Percentiles rank a stretch among this genome's conserved stretches.
These are phyloP conservation scores for Rhizopogon vesiculosus DNA, from an alignment of 768 basidiomycete species.

Conservation along the genomic window DNA sequence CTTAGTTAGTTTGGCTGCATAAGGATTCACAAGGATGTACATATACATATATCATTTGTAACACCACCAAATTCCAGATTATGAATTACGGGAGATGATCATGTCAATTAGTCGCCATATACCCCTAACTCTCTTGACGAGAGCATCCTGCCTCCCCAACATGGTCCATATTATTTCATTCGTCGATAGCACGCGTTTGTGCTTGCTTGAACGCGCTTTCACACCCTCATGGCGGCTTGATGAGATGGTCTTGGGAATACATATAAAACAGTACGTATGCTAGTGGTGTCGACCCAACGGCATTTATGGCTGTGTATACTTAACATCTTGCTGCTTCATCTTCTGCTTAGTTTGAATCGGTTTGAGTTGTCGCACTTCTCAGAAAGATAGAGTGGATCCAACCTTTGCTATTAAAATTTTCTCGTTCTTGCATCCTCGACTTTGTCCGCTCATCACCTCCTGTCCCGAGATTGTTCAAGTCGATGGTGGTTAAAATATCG, in stretches of 20 bases:
- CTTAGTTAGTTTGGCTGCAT: neutral
- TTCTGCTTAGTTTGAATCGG: too few relatives aligned
- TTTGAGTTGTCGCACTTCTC: too few relatives aligned
- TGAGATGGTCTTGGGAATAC: neutral
- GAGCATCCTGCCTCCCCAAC: conserved; percentile 86
- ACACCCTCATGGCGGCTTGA: neutral
- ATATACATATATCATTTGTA: neutral
- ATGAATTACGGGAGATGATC: too few relatives aligned
- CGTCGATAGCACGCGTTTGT: conserved; percentile 43
- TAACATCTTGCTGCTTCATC: too few relatives aligned
- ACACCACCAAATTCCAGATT: neutral
- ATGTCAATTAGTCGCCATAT: conserved; percentile 61
- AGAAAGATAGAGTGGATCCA: neutral
- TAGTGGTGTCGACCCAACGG: too few relatives aligned
- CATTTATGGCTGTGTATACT: too few relatives aligned
- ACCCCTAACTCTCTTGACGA: conserved; percentile 87
- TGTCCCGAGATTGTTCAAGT: neutral
- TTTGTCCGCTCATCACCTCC: neutral
- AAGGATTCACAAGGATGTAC: neutral
- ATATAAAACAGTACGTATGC: too few relatives aligned
- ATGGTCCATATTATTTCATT: conserved; percentile 74
- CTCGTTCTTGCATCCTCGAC: neutral
- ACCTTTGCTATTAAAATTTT: neutral
- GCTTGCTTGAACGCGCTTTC: conserved; percentile 12
- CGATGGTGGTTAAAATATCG: neutral